Percentiles rank a stretch among this genome's conserved stretches.
These are phyloP conservation scores for Pochonia chlamydosporia DNA, from an alignment of 2,329 filamentous ascomycete species.

Conservation along the genomic window DNA sequence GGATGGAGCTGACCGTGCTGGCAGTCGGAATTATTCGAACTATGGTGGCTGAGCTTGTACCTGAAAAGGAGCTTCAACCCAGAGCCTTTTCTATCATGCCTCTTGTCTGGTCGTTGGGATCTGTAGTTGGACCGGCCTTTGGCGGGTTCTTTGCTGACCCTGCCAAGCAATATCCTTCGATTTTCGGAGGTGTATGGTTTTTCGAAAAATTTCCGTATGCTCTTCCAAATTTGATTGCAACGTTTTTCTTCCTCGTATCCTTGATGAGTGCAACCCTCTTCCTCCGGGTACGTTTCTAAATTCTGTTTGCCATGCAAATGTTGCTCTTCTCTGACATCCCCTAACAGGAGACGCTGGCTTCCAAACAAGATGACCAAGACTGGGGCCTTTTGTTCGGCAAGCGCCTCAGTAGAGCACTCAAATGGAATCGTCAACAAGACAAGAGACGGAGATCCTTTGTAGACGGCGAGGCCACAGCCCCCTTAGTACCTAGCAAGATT, in stretches of 20 bases:
- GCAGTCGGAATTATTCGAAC: constrained; percentile 83
- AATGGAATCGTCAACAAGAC: constrained; percentile 13
- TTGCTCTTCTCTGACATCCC: not conserved
- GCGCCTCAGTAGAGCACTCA: constrained; percentile 45
- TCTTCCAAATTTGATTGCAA: constrained; percentile 76
- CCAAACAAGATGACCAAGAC: constrained; percentile 62
- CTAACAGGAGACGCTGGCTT: constrained; percentile 72
- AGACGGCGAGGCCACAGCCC: constrained; percentile 51
- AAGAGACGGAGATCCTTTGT: constrained; percentile 41
- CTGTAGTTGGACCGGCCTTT: constrained; percentile 81
- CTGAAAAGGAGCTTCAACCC: constrained; percentile 79
- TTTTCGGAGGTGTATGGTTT: constrained; percentile 63
- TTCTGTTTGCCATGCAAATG: not conserved
- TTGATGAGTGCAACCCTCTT: constrained; percentile 71
- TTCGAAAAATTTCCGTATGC: constrained; percentile 75
- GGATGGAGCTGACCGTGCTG: not conserved
- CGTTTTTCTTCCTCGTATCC: constrained; percentile 71
- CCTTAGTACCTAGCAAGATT: constrained; percentile 39
- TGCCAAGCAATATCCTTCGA: constrained; percentile 61
- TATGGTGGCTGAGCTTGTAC: constrained; percentile 89
- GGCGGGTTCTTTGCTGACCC: constrained; percentile 84
- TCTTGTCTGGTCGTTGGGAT: constrained; percentile 79
- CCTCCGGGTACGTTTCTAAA: constrained; percentile 48
- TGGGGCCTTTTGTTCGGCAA: constrained; percentile 71
- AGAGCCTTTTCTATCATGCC: constrained; percentile 92